Evolutionary conservation across 768 basidiomycete species (phyloP).

Genomic region (Rhodotorula paludigena): DNA sequence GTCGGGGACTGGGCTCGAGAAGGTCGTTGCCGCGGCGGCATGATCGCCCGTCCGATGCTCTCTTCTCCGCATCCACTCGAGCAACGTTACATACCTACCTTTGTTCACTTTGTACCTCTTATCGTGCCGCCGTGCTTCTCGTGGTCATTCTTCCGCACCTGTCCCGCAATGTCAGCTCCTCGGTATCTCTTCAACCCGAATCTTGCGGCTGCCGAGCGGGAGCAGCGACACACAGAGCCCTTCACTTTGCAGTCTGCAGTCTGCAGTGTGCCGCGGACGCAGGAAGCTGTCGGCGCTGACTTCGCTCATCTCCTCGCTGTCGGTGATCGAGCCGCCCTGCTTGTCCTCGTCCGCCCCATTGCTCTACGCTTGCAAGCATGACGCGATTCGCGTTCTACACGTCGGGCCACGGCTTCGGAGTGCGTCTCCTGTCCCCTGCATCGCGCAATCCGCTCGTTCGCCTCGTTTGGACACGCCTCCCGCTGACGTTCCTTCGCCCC

Average conservation of each 20-base stretch:
- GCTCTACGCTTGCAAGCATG: not conserved
- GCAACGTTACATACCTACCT: no score
- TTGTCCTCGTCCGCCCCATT: not conserved
- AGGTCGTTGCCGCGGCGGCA: not conserved
- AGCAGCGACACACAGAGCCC: no score
- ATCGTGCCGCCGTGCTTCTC: no score
- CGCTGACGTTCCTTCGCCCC: not conserved
- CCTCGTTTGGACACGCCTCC: no score
- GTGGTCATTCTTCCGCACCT: no score
- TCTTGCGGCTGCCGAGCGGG: no score
- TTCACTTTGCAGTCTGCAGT: no score
- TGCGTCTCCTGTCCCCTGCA: not conserved
- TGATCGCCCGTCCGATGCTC: not conserved
- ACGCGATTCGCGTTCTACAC: slow-evolving; percentile 27
- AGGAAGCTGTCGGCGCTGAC: no score
- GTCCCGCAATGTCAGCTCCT: no score
- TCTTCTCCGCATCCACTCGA: not conserved
- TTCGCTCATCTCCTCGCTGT: not conserved
- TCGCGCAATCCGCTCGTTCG: not conserved
- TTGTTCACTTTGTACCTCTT: no score
- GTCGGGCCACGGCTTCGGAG: slow-evolving; percentile 37
- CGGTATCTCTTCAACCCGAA: no score
- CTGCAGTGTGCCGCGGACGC: no score
- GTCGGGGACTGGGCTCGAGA: slow-evolving; percentile 21
- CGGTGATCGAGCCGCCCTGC: not conserved